Base-by-base conservation (phyloP, 176 grass and related monocot species). In the Tuctoria greenei region DNA sequence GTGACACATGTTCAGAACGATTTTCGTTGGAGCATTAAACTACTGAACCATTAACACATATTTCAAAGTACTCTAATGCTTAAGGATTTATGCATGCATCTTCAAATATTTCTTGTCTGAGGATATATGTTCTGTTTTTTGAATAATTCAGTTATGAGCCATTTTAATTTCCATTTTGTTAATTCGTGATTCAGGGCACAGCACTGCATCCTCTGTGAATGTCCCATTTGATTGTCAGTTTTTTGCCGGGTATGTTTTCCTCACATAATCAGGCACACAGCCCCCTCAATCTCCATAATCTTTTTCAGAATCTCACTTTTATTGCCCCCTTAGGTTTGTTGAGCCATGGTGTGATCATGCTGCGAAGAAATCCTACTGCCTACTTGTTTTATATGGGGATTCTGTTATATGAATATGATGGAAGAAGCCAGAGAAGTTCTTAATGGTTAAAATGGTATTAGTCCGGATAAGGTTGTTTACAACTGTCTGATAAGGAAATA, bases 161-260 rank as follows among this genome's bases (percentile, higher is more conserved):
- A 5, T 5, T 64, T 54, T 62, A 20, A 26, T 25, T 44, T n/a
- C n/a, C n/a, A n/a, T n/a, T 77, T 20, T 66, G 67, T 76, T 49
- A 64, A 72, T 34, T 51, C 89, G 90, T 84, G 90, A 83, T 80
- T 59, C 78, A 38, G 82, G 69, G 31, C 78, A 78, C 18, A 79
- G 79, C 4, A 28, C 82, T 34, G 79, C 62, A 74, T 77, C 67
- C 69, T 41, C 56, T 62, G 51, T 81, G 49, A 79, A 80, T 28
- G 79, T 79, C 24, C 67, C 90, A 67, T 92, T 86, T 81, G 85
- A 90, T 64, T 96, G 93, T 76, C 80, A 81, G 74, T 78, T 90
- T 75, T 90, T 86, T 88, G 18, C 92, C 86, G 93, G 93, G 93
- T 96, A 92, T 52, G 81, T 84, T 72, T 79, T 37, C 34, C 61